These are phyloP conservation scores for Mycena rebaudengoi DNA, from an alignment of 768 basidiomycete species.

Conservation along the genomic window DNA sequence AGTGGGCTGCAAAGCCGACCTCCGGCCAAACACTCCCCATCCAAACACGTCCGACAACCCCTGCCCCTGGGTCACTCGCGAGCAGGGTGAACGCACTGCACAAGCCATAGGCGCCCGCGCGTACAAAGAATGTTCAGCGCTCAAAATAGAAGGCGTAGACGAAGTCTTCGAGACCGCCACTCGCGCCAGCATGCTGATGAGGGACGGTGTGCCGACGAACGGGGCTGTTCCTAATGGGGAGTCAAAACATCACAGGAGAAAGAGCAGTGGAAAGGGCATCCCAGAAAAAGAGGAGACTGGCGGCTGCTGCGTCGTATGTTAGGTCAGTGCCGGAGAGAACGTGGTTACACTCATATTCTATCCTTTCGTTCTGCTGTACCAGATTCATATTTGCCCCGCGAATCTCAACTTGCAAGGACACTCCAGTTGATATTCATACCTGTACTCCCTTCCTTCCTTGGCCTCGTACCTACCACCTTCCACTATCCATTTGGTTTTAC, in stretches of 20 bases:
- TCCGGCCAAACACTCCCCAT: constrained; percentile 69
- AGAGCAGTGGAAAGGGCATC: constrained; percentile 56
- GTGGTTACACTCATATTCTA: constrained; percentile 6
- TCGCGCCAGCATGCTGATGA: constrained; percentile 94
- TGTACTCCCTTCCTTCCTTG: constrained; percentile 6
- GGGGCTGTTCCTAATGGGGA: too few relatives aligned
- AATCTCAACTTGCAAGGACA: constrained; percentile 22
- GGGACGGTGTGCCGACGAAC: constrained; percentile 83
- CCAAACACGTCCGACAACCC: constrained; percentile 55
- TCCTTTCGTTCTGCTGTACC: constrained; percentile 17
- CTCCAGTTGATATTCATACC: constrained; percentile 14
- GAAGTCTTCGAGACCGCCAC: constrained; percentile 98
- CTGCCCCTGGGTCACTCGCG: constrained; percentile 71
- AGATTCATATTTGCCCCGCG: constrained; percentile 5
- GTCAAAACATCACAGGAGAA: constrained; percentile 59
- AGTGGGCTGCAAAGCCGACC: constrained; percentile 95
- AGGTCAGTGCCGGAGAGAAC: constrained; percentile 26
- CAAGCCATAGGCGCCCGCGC: constrained; percentile 87
- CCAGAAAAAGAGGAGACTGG: constrained; percentile 55
- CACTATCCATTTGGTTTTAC: constrained; percentile 21
- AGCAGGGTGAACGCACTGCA: constrained; percentile 85
- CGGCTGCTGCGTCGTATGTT: constrained; percentile 79
- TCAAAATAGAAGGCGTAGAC: constrained; percentile 92
- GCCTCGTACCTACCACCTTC: constrained; percentile 12
- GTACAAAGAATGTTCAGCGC: constrained; percentile 94